Evolutionary conservation across 805 yeast species (phyloP), one percentile per base, ranked within the genome.

Genomic region (Yamadazyma insecticola): DNA sequence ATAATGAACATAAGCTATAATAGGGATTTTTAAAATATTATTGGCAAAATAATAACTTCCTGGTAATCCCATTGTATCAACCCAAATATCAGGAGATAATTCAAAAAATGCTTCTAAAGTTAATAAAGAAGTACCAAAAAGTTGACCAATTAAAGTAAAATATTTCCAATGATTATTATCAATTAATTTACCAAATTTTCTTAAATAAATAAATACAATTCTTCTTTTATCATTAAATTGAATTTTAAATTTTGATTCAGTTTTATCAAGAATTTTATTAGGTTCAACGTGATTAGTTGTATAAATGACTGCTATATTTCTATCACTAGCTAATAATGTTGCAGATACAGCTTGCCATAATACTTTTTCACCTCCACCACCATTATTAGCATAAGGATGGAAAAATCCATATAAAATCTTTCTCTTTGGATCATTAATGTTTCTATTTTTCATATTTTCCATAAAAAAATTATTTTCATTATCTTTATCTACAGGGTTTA

Each of bases 361-460:
- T 1, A 92, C 98, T 35, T 90, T 75, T 53, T 92, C 99, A 15
- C 99, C 99, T 18, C 99, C 99, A 13, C 99, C 99, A 27, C 95
- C 96, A 23, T 96, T 94, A 52, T 84, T 85, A 41, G 96, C 88
- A 47, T 81, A 84, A 0, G 98, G 98, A 58, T 92, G 99, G 63
- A 92, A 88, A 49, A 83, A 89, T 5, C 97, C 99, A 51, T 66
- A 81, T 8, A 86, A 55, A 7, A 67, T 43, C 24, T 48, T 53
- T 16, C 84, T 50, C 11, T 43, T 36, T 1, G 60, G 53, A 43
- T 69, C 74, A 2, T 48, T 40, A 2, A 54, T 53, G 30, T 51
- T 60, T 22, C 69, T 47, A 6, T 54, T 50, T 27, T 40, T 44
- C 60, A 56, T 53, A 12, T 37, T 43, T 6, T 43, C 40, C 27